Base-by-base conservation (phyloP, 1,284 basidiomycete genomes). In the Rhodotorula mucilaginosa region DNA sequence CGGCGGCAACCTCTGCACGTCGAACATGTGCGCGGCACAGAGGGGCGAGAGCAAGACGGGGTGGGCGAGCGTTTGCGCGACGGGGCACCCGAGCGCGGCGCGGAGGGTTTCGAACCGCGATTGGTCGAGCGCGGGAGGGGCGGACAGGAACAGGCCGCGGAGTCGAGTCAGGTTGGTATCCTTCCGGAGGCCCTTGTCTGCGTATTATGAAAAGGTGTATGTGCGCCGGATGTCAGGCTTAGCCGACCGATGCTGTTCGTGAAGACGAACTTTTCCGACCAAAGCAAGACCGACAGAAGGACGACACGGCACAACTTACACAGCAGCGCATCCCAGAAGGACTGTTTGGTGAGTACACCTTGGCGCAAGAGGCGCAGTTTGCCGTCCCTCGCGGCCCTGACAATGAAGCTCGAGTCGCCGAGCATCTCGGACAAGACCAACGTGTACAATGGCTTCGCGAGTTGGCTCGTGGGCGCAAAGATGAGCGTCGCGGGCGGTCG, bases 1-100 rank as follows among this genome's bases (percentile, higher is more conserved):
- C 29, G 69, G 71, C 26, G 77, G 74, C 26, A 78, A 59, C 7
- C 72, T 54, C 61, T 78, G 77, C 23, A 74, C 66, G 58, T 78
- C 77, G 48, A 71, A 73, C 62, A 72, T 69, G 57, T 73, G 60
- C 8, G 49, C 72, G 29, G 51, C 63, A 4, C 63, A 61, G 46
- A 77, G 34, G 3, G 76, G 77, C 5, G 72, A 68, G 57, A 71
- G 69, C 31, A 77, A 61, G 19, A 73, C 61, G 29, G 73, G 63
- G 60, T 77, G 76, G 12, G 64, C 63, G 31, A 74, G 59, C 10
- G 69, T 65, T 23, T 71, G 62, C 7, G 75, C 64, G 34, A 67
- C 61, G 4, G 77, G 76, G 15, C 70, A 64, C 15, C 77, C 77
- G 19, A 78, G 67, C 7, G 67, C 67, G 19, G 57, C 58, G 54